Base-by-base conservation (phyloP, 805 yeast genomes). In the Wickerhamomyces ciferrii region DNA sequence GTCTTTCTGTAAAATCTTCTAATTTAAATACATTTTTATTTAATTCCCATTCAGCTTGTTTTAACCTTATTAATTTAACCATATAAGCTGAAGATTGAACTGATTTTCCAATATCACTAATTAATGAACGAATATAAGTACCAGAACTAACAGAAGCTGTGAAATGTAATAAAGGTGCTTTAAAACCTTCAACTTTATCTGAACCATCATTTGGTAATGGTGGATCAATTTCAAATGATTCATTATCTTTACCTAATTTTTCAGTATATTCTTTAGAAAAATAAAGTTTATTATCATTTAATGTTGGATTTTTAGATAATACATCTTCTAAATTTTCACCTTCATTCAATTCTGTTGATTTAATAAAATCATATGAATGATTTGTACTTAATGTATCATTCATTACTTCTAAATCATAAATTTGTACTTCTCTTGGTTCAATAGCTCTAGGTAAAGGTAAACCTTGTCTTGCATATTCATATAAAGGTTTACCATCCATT, bases 401-500 rank as follows among this genome's bases (percentile, higher is more conserved):
- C 38, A 70, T 68, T 1, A 91, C 66, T 11, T 72, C 70, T 38
- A 89, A 58, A 34, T 73, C 75, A 53, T 69, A 66, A 2, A 94
- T 75, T 27, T 70, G 73, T 14, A 89, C 89, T 25, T 79, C 78
- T 53, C 99, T 75, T 2, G 87, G 76, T 56, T 86, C 81, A 44
- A 95, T 88, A n/a, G 84, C 77, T 43, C 79, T 75, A 0, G 99
- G 99, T 19, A 94, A 72, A 0, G 96, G 92, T 23, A 77, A 69
- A 0, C 95, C 95, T 51, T 85, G 79, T 52, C 99, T 75, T 2
- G 99, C 99, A 62, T 94, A 94, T 57, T 92, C 96, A 61, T 95
- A 90, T 42, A 95, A 69, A 4, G 96, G 95, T 66, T 83, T 89
- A 17, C 99, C 99, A 60, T 89, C 83, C 82, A 95, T 85, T 61